phyloP scores from a whole-genome alignment of 2,329 filamentous ascomycete genomes.

The Paecilomyces fulvus region DNA sequence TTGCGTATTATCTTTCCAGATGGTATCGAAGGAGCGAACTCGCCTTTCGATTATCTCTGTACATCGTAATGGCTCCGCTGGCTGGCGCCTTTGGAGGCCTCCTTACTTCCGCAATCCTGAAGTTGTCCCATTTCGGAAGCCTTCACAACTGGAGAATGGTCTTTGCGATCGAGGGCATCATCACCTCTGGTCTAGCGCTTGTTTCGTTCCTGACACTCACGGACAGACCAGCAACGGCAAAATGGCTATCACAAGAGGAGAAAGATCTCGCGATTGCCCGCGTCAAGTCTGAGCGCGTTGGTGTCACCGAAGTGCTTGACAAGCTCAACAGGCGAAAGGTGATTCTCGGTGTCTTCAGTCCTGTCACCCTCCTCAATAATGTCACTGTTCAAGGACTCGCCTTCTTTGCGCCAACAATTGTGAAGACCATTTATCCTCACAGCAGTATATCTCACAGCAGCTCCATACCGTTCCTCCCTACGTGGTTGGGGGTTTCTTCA shows the following conservation, averaged over 20 bases:
- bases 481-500: slow-evolving; percentile 59
- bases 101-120: slow-evolving; percentile 56
- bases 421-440: slow-evolving; percentile 57
- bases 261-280: slow-evolving; percentile 59
- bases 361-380: slow-evolving; percentile 57
- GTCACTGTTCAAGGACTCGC: slow-evolving; percentile 63
- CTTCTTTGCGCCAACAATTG: slow-evolving; percentile 64
- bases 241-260: slow-evolving; percentile 58
- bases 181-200: slow-evolving; percentile 50
- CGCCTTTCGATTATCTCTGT: slow-evolving; percentile 58
- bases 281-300: slow-evolving; percentile 60
- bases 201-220: slow-evolving; percentile 58
- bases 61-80: slow-evolving; percentile 62
- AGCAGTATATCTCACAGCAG: slow-evolving; percentile 55
- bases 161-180: slow-evolving; percentile 62
- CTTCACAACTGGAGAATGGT: slow-evolving; percentile 60
- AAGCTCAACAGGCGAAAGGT: slow-evolving; percentile 53
- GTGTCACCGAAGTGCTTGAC: slow-evolving; percentile 55
- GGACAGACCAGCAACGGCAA: slow-evolving; percentile 59
- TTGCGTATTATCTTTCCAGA: slow-evolving; percentile 63
- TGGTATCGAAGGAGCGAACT: slow-evolving; percentile 66
- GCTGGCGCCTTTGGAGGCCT: slow-evolving; percentile 65
- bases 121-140: slow-evolving; percentile 49
- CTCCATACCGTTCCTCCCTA: slow-evolving; percentile 65
- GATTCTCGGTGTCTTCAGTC: slow-evolving; percentile 54